These are phyloP conservation scores for Sugiyamaella valdiviana DNA, from an alignment of 805 yeast species.

Conservation along the genomic window DNA sequence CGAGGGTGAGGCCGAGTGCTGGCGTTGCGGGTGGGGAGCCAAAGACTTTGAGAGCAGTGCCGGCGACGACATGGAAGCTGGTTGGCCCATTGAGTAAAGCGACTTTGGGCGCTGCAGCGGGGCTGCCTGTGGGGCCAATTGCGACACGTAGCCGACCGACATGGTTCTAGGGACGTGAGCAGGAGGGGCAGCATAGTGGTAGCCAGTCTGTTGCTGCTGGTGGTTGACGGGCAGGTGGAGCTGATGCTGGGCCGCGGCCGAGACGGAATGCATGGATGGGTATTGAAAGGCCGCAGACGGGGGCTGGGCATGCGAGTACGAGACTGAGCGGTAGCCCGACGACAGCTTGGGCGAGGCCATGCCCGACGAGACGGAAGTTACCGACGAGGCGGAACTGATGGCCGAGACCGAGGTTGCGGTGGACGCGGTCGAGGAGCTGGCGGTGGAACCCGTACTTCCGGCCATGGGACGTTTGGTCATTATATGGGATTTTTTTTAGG, in stretches of 20 bases:
- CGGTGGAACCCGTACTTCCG: constrained; percentile 2
- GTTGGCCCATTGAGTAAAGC: constrained; percentile 7
- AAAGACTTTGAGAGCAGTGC: background rate
- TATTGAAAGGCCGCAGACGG: background rate
- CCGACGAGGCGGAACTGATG: background rate
- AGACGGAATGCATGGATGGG: background rate
- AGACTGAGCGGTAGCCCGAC: background rate
- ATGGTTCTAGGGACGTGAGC: constrained; percentile 2
- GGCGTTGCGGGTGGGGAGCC: background rate
- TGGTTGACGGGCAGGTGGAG: constrained; percentile 2
- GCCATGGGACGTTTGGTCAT: constrained; percentile 4
- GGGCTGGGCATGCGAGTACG: background rate
- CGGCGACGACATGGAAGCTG: constrained; percentile 7
- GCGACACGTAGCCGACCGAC: constrained; percentile 4
- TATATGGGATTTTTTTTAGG: background rate
- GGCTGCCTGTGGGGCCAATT: background rate
- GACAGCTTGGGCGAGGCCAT: background rate
- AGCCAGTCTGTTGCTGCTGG: too few relatives aligned
- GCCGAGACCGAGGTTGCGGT: constrained; percentile 1
- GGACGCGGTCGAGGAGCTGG: background rate
- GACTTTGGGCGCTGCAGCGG: constrained; percentile 6
- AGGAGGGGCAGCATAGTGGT: too few relatives aligned
- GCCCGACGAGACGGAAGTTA: background rate
- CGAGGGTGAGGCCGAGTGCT: background rate
- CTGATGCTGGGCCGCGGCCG: background rate